Evolutionary conservation across 208 protist species (phyloP), one percentile per base, ranked within the genome.

Genomic region (Acanthamoeba sp.): DNA sequence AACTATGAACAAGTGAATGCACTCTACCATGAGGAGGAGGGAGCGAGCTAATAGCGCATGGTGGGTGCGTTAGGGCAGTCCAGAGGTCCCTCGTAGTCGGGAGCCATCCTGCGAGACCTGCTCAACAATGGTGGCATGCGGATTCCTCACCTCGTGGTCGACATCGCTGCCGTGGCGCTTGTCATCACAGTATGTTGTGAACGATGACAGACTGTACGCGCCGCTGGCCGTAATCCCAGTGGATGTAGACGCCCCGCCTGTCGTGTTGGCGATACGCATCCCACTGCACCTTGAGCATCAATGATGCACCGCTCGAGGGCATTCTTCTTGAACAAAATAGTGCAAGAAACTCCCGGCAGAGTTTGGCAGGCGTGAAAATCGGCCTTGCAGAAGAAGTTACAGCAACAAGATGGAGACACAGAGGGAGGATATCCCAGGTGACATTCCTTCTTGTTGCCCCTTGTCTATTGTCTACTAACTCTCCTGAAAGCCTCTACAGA

Each of bases 21-120:
- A 55, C 48, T 20, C 48, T 20, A 55, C n/a, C n/a, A n/a, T n/a
- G 48, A 55, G 6, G 48, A 55, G 16, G 48, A 55, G 48, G 16
- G 48, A 55, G 48, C 6, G 48, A 55, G 42, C 29, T 57, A 85
- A 36, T 85, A 85, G 42, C 20, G 18, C 27, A 85, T 12, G n/a
- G 76, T 85, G 76, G 14, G 76, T 85, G 10, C 76, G 38, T 4
- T 85, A 57, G 38, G 76, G 76, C 38, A 85, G 76, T 9, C 76
- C 76, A 2, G 42, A 59, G 76, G 27, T 1, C 48, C 27, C 34
- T 85, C 76, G 48, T 85, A 85, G 40, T 85, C 76, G 76, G 76
- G 34, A 5, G 48, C 38, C 76, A 85, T 85, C 76, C 48, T 42
- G 1, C 76, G 76, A 9, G 76, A 85, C 76, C 48, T 85, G 64